These are phyloP conservation scores for Tetrahymena thermophila DNA, from an alignment of 73 alveolate species.

Conservation along the genomic window DNA sequence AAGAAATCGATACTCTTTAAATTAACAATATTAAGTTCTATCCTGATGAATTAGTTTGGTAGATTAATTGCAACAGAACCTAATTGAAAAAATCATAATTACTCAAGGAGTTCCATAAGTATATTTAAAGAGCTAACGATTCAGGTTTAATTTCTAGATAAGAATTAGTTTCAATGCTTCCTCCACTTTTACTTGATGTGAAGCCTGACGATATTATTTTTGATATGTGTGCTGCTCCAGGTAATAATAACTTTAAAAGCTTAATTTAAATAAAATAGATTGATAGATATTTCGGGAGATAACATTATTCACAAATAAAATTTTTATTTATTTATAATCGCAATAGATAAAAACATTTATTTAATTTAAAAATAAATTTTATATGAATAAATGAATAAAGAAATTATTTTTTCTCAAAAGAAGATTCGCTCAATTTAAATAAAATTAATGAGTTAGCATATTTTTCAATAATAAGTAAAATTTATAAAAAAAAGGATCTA, in stretches of 20 bases:
- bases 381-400: background rate
- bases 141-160: constrained; percentile 90
- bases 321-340: too few species aligned
- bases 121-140: constrained; percentile 73
- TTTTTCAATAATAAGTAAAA: background rate
- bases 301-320: too few species aligned
- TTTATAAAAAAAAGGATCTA: constrained; percentile 36
- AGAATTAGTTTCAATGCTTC: constrained; percentile 96
- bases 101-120: constrained; percentile 73
- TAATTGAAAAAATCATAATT: constrained; percentile 74
- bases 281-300: background rate
- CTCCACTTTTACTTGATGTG: constrained; percentile 89
- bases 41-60: constrained; percentile 79
- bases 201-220: constrained; percentile 52
- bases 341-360: too few species aligned
- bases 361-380: background rate
- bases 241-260: constrained; percentile 14
- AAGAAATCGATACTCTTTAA: constrained; percentile 43
- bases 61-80: constrained; percentile 70
- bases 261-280: too few species aligned
- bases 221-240: constrained; percentile 99
- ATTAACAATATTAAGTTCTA: constrained; percentile 56
- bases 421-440: too few species aligned
- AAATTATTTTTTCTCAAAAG: too few species aligned
- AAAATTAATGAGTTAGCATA: background rate